Conservation (phyloP, 257 asterid genomes). For the Knoxia roxburghii region DNA sequence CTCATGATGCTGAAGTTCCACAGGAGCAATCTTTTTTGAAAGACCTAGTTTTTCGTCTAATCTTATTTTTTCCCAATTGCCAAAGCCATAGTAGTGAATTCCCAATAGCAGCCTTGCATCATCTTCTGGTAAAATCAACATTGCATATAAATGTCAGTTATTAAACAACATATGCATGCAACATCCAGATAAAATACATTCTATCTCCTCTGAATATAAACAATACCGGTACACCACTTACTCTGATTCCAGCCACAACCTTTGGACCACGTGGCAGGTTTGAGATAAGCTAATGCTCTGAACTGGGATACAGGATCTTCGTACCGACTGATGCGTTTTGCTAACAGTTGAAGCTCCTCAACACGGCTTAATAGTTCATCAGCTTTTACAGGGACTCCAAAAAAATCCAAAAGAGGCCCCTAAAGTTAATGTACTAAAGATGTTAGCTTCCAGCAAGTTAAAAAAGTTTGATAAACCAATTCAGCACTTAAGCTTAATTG, state of each 20-base stretch:
- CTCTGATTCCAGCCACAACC: slow-evolving; percentile 99
- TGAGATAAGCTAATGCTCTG: slow-evolving; percentile 73
- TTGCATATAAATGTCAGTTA: neutral
- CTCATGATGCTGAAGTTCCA: slow-evolving; percentile 96
- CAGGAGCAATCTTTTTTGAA: slow-evolving; percentile 94
- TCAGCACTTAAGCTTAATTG: too few relatives aligned
- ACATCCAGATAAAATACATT: slow-evolving; percentile 1
- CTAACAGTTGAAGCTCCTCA: slow-evolving; percentile 93
- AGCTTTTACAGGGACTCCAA: slow-evolving; percentile 97
- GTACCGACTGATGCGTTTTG: slow-evolving; percentile 82
- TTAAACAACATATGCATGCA: neutral
- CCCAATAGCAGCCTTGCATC: slow-evolving; percentile 97
- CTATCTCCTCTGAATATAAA: neutral
- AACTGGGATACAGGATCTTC: slow-evolving; percentile 86
- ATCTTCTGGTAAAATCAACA: slow-evolving; percentile 63
- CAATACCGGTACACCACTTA: slow-evolving; percentile 36
- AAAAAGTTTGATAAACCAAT: too few relatives aligned
- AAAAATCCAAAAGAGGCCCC: slow-evolving; percentile 96
- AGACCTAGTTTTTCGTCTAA: slow-evolving; percentile 87
- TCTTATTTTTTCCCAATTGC: slow-evolving; percentile 94
- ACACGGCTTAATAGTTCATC: slow-evolving; percentile 86
- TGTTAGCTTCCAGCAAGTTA: slow-evolving; percentile 9
- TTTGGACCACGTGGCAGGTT: slow-evolving; percentile 96
- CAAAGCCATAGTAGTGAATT: slow-evolving; percentile 90
- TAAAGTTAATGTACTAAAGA: slow-evolving; percentile 15